Base-by-base conservation (phyloP, 1,139 yeast species). In the Yamadazyma oceani region DNA sequence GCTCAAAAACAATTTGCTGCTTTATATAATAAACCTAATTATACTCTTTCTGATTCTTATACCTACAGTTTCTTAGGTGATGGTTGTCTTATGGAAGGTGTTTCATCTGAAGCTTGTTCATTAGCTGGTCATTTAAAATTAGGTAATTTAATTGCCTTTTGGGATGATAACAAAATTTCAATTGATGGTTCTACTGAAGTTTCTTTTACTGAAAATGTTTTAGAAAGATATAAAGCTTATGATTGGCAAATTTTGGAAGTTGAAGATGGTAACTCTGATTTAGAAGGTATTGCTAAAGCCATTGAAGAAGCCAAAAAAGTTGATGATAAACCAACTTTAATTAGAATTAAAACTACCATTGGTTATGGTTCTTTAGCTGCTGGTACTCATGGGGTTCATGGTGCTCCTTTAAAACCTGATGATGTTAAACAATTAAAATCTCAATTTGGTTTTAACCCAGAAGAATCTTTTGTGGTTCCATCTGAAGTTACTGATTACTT, bases 31-130 rank as follows among this genome's bases (percentile, higher is more conserved):
- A 87, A 85, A 75, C 95, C 95, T 52, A 85, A 77, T 55, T 78
- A 67, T 68, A 69, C 77, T 39, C 56, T 87, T 48, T 76, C 88
- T 43, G 87, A 88, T 71, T 79, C 80, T 64, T 79, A 74, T 77
- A 82, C 89, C 50, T 92, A 82, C 68, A 66, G 73, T 50, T 83
- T 94, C 75, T 71, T 88, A 48, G 99, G 99, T 71, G 99, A 92
- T 58, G 99, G 98, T 54, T 94, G 98, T 75, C 77, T 92, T 77
- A 86, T 85, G 92, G 99, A 92, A 75, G 99, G 99, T 78, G 89
- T 92, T 48, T 80, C 97, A 43, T 79, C 94, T 44, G 99, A 92
- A 75, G 95, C 97, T 39, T 78, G 79, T 54, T 92, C 98, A 31
- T 72, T 90, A 48, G 99, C 98, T 50, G 99, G 98, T 58, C 98